Evolutionary conservation across 2,329 filamentous ascomycete species (phyloP).

Genomic region (Claviceps purpurea): DNA sequence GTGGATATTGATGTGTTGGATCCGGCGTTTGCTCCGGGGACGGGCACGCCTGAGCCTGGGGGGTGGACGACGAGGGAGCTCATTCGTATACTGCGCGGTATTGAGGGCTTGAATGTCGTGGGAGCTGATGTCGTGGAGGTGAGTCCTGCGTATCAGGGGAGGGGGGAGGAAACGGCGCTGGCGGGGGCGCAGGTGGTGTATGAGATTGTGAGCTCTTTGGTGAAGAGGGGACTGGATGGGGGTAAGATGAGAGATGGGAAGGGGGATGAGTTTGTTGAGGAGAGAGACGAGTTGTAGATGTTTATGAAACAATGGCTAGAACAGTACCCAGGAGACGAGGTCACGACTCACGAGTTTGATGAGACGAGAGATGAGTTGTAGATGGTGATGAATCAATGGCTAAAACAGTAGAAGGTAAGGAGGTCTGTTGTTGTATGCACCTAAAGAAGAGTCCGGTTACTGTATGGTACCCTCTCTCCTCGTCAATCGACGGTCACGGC

Average conservation of each 20-base stretch:
- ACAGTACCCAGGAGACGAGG: too few species aligned
- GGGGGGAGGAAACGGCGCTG: conserved; percentile 67
- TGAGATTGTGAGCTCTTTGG: conserved; percentile 70
- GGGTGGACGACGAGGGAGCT: conserved; percentile 86
- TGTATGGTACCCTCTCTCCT: too few species aligned
- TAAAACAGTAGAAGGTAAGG: too few species aligned
- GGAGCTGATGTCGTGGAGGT: conserved; percentile 84
- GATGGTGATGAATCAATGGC: too few species aligned
- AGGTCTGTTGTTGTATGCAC: too few species aligned
- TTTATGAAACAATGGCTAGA: too few species aligned
- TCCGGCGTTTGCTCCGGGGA: conserved; percentile 53
- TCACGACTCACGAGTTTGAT: background rate
- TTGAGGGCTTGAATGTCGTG: conserved; percentile 73
- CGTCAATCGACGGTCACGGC: too few species aligned
- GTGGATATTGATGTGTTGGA: conserved; percentile 79
- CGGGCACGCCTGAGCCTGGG: conserved; percentile 79
- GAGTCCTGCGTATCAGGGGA: conserved; percentile 69
- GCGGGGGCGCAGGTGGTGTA: conserved; percentile 75
- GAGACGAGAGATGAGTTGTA: conserved; percentile 26
- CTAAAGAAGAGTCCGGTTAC: too few species aligned
- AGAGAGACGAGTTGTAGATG: conserved; percentile 16
- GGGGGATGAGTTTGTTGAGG: conserved; percentile 21
- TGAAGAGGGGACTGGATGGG: conserved; percentile 34
- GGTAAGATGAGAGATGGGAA: conserved; percentile 9
- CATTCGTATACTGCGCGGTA: conserved; percentile 66